These are phyloP conservation scores for Karstenula rhodostoma DNA, from an alignment of 2,329 filamentous ascomycete genomes.

Conservation along the genomic window DNA sequence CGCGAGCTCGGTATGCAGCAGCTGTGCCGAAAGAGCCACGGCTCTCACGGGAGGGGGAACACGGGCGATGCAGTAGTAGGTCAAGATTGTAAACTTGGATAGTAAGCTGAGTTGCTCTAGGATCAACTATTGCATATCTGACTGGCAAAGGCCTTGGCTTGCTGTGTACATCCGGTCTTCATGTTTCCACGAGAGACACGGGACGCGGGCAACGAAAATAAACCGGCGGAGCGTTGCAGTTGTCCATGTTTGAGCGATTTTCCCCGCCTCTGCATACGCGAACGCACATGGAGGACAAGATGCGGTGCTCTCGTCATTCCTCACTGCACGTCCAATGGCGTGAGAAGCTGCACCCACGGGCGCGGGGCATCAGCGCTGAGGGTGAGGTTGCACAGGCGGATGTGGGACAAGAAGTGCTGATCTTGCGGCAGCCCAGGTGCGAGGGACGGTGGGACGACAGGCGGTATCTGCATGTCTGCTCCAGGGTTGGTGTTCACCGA, in stretches of 20 bases:
- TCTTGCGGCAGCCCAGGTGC: slow-evolving; percentile 7
- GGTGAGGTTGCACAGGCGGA: slow-evolving; percentile 17
- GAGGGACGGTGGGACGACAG: not conserved
- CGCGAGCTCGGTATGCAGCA: not conserved
- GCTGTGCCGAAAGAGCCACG: slow-evolving; percentile 5
- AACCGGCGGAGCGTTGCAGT: not conserved
- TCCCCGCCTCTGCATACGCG: slow-evolving; percentile 1
- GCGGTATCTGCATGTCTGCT: slow-evolving; percentile 1
- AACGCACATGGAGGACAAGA: not conserved
- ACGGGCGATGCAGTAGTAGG: too few relatives aligned
- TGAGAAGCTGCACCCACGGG: slow-evolving; percentile 12
- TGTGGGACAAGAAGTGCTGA: slow-evolving; percentile 17
- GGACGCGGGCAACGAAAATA: not conserved
- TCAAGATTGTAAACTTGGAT: too few relatives aligned
- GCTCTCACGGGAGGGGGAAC: too few relatives aligned
- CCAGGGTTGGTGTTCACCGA: not conserved
- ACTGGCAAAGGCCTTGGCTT: too few relatives aligned
- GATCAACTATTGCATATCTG: too few relatives aligned
- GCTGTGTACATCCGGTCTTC: too few relatives aligned
- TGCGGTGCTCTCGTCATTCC: slow-evolving; percentile 4
- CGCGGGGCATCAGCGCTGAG: slow-evolving; percentile 18
- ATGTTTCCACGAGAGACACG: too few relatives aligned
- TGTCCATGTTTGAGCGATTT: not conserved
- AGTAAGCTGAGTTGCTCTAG: too few relatives aligned
- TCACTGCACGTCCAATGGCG: slow-evolving; percentile 18